phyloP scores from a whole-genome alignment of 2,329 filamentous ascomycete genomes.

The Davidsoniella neocaledoniae region DNA sequence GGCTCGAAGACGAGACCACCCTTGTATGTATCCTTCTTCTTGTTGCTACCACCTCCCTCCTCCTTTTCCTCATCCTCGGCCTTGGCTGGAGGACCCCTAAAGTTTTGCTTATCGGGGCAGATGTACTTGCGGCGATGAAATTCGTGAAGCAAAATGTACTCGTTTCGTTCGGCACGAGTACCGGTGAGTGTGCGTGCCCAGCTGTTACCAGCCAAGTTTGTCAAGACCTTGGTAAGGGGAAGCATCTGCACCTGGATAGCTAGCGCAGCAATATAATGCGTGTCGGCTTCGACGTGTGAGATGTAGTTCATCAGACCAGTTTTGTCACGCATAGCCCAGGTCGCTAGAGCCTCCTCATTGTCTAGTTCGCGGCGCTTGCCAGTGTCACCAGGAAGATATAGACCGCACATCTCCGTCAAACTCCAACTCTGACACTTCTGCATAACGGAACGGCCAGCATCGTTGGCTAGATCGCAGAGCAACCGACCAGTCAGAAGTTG shows the following conservation, averaged over 20 bases:
- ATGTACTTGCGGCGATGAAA: conserved; percentile 97
- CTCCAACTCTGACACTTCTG: conserved; percentile 96
- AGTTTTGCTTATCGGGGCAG: conserved; percentile 83
- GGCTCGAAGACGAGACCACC: conserved; percentile 96
- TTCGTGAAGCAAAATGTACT: conserved; percentile 96
- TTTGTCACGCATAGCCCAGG: conserved; percentile 62
- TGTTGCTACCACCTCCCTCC: conserved; percentile 56
- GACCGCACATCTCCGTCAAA: conserved; percentile 88
- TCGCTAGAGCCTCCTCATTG: conserved; percentile 70
- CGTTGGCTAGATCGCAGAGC: conserved; percentile 86
- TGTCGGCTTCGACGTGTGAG: conserved; percentile 86
- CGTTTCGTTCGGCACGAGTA: conserved; percentile 91
- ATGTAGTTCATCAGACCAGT: conserved; percentile 86
- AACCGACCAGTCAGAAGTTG: conserved; percentile 78
- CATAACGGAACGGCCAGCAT: conserved; percentile 95
- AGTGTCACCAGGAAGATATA: conserved; percentile 63
- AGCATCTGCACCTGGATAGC: conserved; percentile 82
- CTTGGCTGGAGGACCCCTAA: conserved; percentile 34
- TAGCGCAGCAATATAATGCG: conserved; percentile 85
- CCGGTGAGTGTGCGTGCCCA: conserved; percentile 94
- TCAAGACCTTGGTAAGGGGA: conserved; percentile 84
- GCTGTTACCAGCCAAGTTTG: conserved; percentile 92
- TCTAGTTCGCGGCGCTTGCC: conserved; percentile 63
- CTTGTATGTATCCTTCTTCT: conserved; percentile 99
- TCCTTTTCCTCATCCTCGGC: conserved; percentile 9